phyloP scores from a whole-genome alignment of 345 rosid genomes.

The Camelina hispida region DNA sequence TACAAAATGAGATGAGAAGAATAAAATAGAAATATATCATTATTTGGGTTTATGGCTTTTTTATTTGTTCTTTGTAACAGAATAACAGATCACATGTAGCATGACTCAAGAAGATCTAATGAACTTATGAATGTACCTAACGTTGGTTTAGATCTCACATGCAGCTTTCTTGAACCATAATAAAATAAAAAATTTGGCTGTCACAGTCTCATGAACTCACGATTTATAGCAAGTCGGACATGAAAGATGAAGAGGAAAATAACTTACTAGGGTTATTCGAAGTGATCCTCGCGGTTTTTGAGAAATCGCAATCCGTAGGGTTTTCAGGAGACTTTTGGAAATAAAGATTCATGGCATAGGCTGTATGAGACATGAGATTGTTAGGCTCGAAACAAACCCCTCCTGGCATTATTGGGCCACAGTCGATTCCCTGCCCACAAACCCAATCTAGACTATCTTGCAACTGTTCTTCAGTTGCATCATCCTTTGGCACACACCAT shows the following conservation, averaged over 20 bases:
- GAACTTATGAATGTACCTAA: neutral
- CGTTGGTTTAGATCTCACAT: neutral
- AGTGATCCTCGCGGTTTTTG: constrained; percentile 64
- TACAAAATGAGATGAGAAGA: no score
- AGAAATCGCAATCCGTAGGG: constrained; percentile 73
- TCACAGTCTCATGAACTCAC: neutral
- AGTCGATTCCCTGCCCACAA: constrained; percentile 67
- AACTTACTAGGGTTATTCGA: constrained; percentile 73
- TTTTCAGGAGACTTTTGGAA: constrained; percentile 60
- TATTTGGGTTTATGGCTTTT: neutral
- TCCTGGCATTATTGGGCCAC: constrained; percentile 69
- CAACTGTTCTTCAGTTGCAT: constrained; percentile 58
- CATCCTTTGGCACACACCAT: constrained; percentile 76
- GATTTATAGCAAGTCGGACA: neutral
- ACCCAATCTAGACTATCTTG: constrained; percentile 80
- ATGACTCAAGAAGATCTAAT: neutral
- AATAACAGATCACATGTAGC: neutral
- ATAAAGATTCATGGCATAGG: constrained; percentile 83
- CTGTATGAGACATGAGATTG: constrained; percentile 64
- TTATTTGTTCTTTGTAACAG: neutral
- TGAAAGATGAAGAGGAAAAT: neutral
- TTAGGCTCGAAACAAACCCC: constrained; percentile 81
- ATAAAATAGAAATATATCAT: neutral
- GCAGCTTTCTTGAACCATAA: neutral
- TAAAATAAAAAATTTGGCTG: neutral